Evolutionary conservation across 352 stramenopile genomes (phyloP).

Genomic region (Globisporangium parvum): DNA sequence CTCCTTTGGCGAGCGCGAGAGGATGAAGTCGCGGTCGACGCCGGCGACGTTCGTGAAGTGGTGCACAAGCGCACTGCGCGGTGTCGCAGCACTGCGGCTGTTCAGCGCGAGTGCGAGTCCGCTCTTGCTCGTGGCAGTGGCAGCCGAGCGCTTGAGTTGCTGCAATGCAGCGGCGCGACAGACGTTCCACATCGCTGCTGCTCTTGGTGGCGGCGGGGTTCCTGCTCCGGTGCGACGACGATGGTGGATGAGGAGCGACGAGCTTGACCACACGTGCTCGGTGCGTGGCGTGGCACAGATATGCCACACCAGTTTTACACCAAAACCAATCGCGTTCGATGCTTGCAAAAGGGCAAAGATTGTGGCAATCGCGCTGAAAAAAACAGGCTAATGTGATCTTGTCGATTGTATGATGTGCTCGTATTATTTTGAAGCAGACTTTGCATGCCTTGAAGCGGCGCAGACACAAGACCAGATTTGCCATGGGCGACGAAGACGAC

Average conservation of each 20-base stretch:
- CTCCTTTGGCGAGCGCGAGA: slow-evolving; percentile 30
- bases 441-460: neutral
- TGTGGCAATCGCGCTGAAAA: too few species aligned
- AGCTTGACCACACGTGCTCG: neutral
- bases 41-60: slow-evolving; percentile 37
- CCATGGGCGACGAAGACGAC: slow-evolving; percentile 3
- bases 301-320: neutral
- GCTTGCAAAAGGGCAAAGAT: too few species aligned
- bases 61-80: neutral
- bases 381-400: too few species aligned
- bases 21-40: slow-evolving; percentile 37
- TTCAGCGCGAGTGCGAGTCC: neutral
- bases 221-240: neutral
- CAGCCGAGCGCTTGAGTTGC: slow-evolving; percentile 24
- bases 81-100: neutral
- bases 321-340: neutral
- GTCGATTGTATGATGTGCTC: neutral
- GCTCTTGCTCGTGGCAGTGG: slow-evolving; percentile 2
- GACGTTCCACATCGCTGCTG: slow-evolving; percentile 41
- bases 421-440: neutral
- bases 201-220: slow-evolving; percentile 15
- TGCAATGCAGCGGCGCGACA: slow-evolving; percentile 43
- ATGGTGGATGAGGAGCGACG: neutral
- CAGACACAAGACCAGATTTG: slow-evolving; percentile 1
- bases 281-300: neutral